Conservation (phyloP, 2,329 filamentous ascomycete species). For the Zarea fungicola region DNA sequence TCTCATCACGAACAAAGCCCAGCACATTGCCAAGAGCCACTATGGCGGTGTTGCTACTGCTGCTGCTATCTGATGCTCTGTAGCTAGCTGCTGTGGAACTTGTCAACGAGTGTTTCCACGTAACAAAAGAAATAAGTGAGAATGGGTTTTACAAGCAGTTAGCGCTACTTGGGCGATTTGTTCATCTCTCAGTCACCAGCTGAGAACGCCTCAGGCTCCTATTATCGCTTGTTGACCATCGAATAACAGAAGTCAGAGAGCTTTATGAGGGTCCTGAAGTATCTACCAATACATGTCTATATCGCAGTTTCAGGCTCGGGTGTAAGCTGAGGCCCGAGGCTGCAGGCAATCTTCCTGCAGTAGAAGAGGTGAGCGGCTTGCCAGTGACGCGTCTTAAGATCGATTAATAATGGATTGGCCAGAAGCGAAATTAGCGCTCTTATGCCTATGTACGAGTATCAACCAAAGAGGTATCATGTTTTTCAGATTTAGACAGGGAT, state of each 20-base stretch:
- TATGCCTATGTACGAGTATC: no score
- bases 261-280: not conserved
- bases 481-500: no score
- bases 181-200: not conserved
- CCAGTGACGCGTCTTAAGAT: no score
- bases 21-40: no score
- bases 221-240: slow-evolving; percentile 7
- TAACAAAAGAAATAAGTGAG: slow-evolving; percentile 2
- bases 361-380: no score
- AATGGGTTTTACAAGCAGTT: slow-evolving; percentile 4
- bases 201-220: not conserved
- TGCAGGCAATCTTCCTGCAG: slow-evolving; percentile 8
- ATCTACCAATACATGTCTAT: slow-evolving; percentile 1
- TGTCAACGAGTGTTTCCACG: not conserved
- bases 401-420: no score
- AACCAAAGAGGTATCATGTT: no score
- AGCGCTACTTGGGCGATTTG: not conserved
- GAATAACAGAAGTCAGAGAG: slow-evolving; percentile 3
- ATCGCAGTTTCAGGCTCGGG: slow-evolving; percentile 7
- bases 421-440: no score
- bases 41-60: no score
- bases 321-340: not conserved
- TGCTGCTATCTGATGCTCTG: no score
- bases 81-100: no score
- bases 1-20: no score